Base-by-base conservation (phyloP, 768 basidiomycete species). In the Termitomyces sp. region DNA sequence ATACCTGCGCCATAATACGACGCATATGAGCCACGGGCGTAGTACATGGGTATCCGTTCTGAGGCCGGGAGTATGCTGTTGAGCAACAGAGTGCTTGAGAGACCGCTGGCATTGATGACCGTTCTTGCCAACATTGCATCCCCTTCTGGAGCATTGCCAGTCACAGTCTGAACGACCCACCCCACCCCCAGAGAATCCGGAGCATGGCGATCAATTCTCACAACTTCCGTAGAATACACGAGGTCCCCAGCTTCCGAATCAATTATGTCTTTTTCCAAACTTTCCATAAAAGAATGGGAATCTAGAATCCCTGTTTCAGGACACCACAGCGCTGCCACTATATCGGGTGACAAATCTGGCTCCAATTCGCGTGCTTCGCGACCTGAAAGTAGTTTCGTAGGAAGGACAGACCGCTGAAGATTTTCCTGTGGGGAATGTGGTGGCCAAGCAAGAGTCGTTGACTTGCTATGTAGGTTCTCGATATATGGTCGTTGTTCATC, bases 261-360 rank as follows among this genome's bases (percentile, higher is more conserved):
- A 18, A 73, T 70, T 53, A 98, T 85, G 53, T 97, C 92, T 64
- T 79, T 82, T 68, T 95, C 94, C 50, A 98, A 73, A 60, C 83
- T 85, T 65, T 85, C 79, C 85, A 98, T 92, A 53, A 95, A 73
- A 4, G 83, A 68, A 74, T 96, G 92, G 0, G 92, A 90, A 69
- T 95, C 89, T 0, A 98, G 71, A 59, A 98, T 95, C 2, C 97
- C 97, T 0, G 94, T 95, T 65, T 86, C 84, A 9, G 90, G 88
- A 55, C 87, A 90, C 79, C 86, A 87, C 29, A 99, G 70, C 2
- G 94, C 93, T 9, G 78, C 79, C 0, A 76, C 73, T 55, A 98
- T 90, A 44, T 85, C 76, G 8, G 68, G 61, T 0, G 88, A 86
- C n/a, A 99, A 73, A 64, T 90, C 83, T 0, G 96, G 96, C 71